These are phyloP conservation scores for Lactarius hengduanensis DNA, from an alignment of 768 basidiomycete genomes.

Conservation along the genomic window DNA sequence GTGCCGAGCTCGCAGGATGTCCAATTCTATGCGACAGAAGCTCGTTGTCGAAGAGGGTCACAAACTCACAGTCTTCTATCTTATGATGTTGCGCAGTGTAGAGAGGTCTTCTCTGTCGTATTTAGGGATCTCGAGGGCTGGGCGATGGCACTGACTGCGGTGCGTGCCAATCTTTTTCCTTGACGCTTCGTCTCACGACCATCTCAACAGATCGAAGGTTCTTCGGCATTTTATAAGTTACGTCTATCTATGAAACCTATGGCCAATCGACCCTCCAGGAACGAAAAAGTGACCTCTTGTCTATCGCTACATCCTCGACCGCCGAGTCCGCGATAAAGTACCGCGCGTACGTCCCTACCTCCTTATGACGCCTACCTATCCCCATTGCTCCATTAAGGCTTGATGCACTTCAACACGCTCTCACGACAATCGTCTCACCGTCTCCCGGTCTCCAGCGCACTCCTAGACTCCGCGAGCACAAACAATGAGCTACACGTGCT, in stretches of 20 bases:
- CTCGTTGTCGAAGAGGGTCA: slow-evolving; percentile 51
- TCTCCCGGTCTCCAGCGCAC: too few species aligned
- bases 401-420: too few species aligned
- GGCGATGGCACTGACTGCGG: slow-evolving; percentile 81
- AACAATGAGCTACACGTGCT: too few species aligned
- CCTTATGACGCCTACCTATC: too few species aligned
- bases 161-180: slow-evolving; percentile 35
- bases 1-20: slow-evolving; percentile 68
- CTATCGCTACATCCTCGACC: too few species aligned
- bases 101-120: slow-evolving; percentile 55
- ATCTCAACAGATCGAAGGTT: slow-evolving; percentile 65
- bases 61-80: slow-evolving; percentile 51
- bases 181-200: slow-evolving; percentile 6
- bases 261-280: slow-evolving; percentile 51
- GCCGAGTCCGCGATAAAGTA: too few species aligned
- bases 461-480: too few species aligned
- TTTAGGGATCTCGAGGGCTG: slow-evolving; percentile 61
- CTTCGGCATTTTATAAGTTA: slow-evolving; percentile 59
- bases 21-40: slow-evolving; percentile 61
- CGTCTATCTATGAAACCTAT: slow-evolving; percentile 55
- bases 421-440: too few species aligned
- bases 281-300: slow-evolving; percentile 37
- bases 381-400: too few species aligned
- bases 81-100: slow-evolving; percentile 53
- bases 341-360: too few species aligned